phyloP scores from a whole-genome alignment of 2,329 filamentous ascomycete genomes.

The Xylariaceae sp. region DNA sequence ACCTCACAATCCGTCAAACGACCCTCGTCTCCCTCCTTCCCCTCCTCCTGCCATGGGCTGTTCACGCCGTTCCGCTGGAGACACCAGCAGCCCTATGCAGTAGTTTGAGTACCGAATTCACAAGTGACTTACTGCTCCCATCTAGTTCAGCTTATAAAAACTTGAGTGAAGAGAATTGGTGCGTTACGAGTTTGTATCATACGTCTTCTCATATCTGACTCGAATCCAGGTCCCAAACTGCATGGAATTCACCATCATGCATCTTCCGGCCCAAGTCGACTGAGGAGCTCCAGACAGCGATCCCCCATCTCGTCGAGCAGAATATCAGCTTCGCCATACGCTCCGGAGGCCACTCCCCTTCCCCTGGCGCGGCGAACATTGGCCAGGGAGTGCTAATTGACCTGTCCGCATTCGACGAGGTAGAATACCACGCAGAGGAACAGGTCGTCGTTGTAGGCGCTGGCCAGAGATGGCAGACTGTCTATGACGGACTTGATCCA shows the following conservation, averaged over 20 bases:
- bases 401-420: neutral
- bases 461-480: constrained; percentile 11
- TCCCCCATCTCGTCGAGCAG: neutral
- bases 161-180: neutral
- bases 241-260: constrained; percentile 3
- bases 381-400: constrained; percentile 10
- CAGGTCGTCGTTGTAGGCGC: constrained; percentile 10
- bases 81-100: neutral
- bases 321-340: constrained; percentile 8
- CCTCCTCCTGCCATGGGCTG: neutral
- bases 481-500: constrained; percentile 14
- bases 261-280: neutral
- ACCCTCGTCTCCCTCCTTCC: neutral
- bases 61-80: neutral
- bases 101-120: neutral
- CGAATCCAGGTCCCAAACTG: neutral
- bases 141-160: neutral
- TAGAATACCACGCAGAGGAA: neutral
- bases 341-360: constrained; percentile 7
- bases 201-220: too few relatives aligned
- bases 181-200: neutral
- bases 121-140: neutral
- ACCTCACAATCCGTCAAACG: neutral
- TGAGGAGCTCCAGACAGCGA: neutral
- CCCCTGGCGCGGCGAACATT: constrained; percentile 6